Conservation (phyloP, 768 basidiomycete genomes). For the Suillus lakei region DNA sequence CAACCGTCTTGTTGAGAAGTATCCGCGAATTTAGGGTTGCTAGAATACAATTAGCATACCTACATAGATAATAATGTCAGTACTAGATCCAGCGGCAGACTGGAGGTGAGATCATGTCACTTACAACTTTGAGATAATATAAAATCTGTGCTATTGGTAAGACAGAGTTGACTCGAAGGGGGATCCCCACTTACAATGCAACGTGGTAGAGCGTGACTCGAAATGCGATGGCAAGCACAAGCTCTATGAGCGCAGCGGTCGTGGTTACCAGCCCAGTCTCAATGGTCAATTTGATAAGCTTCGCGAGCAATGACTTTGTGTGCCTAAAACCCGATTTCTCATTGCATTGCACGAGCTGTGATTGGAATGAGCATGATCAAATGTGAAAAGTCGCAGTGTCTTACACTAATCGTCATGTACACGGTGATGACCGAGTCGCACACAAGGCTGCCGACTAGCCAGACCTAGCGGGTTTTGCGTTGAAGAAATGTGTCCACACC, state of each 20-base stretch:
- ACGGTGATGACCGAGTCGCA: slow-evolving; percentile 25
- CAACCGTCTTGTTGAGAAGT: slow-evolving; percentile 9
- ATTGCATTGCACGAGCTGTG: slow-evolving; percentile 21
- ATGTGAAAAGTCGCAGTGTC: neutral
- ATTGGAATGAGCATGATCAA: neutral
- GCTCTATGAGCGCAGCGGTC: slow-evolving; percentile 20
- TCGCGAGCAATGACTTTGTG: slow-evolving; percentile 9
- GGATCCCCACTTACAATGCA: slow-evolving; percentile 21
- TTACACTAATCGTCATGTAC: slow-evolving; percentile 23
- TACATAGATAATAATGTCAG: neutral
- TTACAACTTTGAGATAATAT: slow-evolving; percentile 11
- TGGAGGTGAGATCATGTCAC: neutral
- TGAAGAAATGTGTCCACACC: neutral
- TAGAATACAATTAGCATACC: slow-evolving; percentile 24
- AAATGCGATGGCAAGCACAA: slow-evolving; percentile 17
- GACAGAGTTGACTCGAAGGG: neutral
- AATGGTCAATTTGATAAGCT: slow-evolving; percentile 25
- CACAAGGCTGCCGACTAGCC: slow-evolving; percentile 24
- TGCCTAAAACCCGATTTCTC: slow-evolving; percentile 7
- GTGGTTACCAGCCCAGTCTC: slow-evolving; percentile 31
- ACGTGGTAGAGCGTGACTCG: slow-evolving; percentile 9
- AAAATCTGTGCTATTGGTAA: slow-evolving; percentile 2
- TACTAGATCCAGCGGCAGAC: neutral
- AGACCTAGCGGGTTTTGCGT: slow-evolving; percentile 16
- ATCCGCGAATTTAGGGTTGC: slow-evolving; percentile 21